These are phyloP conservation scores for Phascolomyces articulosus DNA, from an alignment of 371 early-diverging fungal genomes.

Conservation along the genomic window DNA sequence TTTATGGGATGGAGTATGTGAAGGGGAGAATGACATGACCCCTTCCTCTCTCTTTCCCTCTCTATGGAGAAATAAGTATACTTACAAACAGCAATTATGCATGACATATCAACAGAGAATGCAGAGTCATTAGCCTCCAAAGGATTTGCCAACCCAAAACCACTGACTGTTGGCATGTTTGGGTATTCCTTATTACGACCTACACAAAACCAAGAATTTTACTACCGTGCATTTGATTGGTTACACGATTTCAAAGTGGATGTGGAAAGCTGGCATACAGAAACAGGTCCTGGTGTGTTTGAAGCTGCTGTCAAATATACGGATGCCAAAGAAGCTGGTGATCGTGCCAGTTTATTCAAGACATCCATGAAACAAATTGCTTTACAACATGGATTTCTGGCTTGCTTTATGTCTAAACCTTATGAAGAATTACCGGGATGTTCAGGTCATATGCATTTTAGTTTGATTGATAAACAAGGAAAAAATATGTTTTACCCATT, in stretches of 20 bases:
- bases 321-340: conserved; percentile 69
- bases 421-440: conserved; percentile 75
- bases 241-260: conserved; percentile 65
- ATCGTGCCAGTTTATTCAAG: conserved; percentile 83
- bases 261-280: conserved; percentile 83
- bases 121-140: conserved; percentile 65
- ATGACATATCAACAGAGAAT: conserved; percentile 55
- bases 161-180: conserved; percentile 81
- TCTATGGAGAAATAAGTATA: no score
- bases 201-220: conserved; percentile 69
- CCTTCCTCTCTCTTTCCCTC: no score
- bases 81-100: not conserved
- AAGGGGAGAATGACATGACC: no score
- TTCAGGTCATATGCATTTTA: conserved; percentile 85
- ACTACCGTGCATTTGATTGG: conserved; percentile 72
- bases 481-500: conserved; percentile 58
- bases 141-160: conserved; percentile 50
- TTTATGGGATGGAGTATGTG: no score
- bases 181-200: conserved; percentile 85
- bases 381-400: conserved; percentile 67
- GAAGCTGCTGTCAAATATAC: conserved; percentile 79
- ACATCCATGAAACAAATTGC: conserved; percentile 78
- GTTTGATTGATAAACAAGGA: conserved; percentile 55
- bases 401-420: conserved; percentile 91
- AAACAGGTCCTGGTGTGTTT: conserved; percentile 87